Evolutionary conservation across 371 early-diverging fungal genomes (phyloP).

Genomic region (Mucor ambiguus): DNA sequence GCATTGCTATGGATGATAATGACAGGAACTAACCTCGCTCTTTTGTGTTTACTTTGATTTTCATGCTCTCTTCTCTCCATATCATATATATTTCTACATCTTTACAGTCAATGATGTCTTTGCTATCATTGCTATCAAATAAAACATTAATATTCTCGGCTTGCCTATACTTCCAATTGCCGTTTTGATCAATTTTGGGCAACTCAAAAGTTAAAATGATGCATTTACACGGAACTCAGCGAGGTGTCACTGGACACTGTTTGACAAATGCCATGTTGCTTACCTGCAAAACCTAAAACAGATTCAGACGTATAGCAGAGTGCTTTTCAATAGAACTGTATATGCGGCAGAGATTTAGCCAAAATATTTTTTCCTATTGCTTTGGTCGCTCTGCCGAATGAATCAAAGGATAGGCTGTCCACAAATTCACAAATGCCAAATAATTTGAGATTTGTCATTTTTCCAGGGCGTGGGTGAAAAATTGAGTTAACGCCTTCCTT

Average conservation of each 20-base stretch:
- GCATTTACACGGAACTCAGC: neutral
- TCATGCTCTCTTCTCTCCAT: neutral
- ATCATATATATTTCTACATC: neutral
- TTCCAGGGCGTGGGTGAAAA: neutral
- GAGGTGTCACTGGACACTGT: neutral
- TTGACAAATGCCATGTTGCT: neutral
- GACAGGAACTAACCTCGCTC: neutral
- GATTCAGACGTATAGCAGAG: neutral
- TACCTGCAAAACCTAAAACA: neutral
- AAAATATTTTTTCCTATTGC: neutral
- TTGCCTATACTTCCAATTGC: neutral
- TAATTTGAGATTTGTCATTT: neutral
- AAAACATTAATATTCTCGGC: neutral
- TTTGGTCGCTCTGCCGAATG: neutral
- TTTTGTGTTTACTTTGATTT: neutral
- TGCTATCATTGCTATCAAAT: neutral
- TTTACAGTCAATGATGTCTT: neutral
- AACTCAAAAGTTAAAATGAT: too few species aligned
- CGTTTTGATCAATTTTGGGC: too few species aligned
- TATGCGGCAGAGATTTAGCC: neutral
- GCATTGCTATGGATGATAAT: slow-evolving; percentile 2
- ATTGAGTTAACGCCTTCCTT: neutral
- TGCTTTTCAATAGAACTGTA: neutral
- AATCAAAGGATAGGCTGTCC: neutral
- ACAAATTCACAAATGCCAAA: too few species aligned